Evolutionary conservation across 495 filamentous ascomycete genomes (phyloP).

Genomic region (Trichocladium uniseriatum): DNA sequence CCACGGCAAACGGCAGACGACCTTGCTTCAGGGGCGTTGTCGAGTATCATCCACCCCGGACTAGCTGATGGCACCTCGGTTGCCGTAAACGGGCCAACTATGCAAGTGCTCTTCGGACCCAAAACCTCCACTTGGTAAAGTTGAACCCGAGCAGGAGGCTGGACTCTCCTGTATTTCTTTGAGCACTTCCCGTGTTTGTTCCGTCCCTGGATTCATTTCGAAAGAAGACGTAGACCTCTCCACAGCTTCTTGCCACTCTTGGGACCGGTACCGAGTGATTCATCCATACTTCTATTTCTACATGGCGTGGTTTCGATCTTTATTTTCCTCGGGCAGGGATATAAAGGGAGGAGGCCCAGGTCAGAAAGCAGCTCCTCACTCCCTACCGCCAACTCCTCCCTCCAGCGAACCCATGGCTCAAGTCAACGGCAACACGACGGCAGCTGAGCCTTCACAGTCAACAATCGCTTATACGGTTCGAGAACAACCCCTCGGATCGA

Average conservation of each 20-base stretch:
- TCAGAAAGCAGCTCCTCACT: not conserved
- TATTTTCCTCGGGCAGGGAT: not conserved
- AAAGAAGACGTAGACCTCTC: too few species aligned
- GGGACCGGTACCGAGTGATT: not conserved
- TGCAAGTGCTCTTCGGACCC: not conserved
- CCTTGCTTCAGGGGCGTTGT: too few species aligned
- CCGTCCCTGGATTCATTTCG: too few species aligned
- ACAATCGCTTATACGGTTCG: conserved; percentile 25
- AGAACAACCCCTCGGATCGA: conserved; percentile 36
- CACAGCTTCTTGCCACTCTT: not conserved
- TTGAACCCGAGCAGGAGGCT: not conserved
- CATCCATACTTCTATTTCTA: not conserved
- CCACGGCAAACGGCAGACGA: too few species aligned
- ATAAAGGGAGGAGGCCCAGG: not conserved
- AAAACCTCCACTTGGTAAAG: not conserved
- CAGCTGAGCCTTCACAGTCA: conserved; percentile 5
- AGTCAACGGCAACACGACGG: conserved; percentile 1
- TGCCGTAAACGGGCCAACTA: conserved; percentile 16
- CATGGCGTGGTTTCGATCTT: not conserved
- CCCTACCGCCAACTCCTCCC: not conserved
- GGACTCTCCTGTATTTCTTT: not conserved
- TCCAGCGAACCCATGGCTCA: conserved; percentile 5
- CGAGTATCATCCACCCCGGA: not conserved
- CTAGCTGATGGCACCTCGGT: conserved; percentile 1
- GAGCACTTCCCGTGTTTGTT: not conserved